These are phyloP conservation scores for Fusarium hostae DNA, from an alignment of 2,329 filamentous ascomycete genomes.

Conservation along the genomic window DNA sequence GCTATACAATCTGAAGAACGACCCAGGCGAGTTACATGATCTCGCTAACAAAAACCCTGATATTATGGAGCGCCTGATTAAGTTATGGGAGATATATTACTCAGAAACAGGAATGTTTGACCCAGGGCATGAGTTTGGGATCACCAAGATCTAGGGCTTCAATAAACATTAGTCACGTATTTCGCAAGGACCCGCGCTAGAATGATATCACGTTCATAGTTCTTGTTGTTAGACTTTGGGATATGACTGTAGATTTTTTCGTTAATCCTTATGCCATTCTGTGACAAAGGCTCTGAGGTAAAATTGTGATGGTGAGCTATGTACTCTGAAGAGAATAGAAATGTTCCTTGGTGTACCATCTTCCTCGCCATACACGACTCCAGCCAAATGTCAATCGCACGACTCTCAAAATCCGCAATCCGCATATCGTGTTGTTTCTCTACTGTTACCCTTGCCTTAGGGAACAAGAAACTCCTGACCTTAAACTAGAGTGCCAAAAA, in stretches of 20 bases:
- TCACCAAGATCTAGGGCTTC: background rate
- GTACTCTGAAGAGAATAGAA: background rate
- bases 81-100: slow-evolving; percentile 27
- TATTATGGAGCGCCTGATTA: slow-evolving; percentile 15
- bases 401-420: background rate
- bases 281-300: background rate
- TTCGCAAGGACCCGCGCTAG: background rate
- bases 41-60: slow-evolving; percentile 7
- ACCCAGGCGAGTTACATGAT: slow-evolving; percentile 20
- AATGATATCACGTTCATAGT: background rate
- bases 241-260: background rate
- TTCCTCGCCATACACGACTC: background rate
- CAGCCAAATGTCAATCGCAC: background rate
- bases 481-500: background rate
- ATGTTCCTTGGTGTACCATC: background rate
- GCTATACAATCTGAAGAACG: slow-evolving; percentile 20
- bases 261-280: background rate
- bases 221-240: background rate
- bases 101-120: slow-evolving; percentile 30
- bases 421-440: background rate
- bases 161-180: background rate
- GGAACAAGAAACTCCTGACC: background rate
- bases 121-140: slow-evolving; percentile 13
- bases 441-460: background rate
- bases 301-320: background rate